Evolutionary conservation across 164 flowering plant genomes (phyloP).

Genomic region (Malania oleifera): DNA sequence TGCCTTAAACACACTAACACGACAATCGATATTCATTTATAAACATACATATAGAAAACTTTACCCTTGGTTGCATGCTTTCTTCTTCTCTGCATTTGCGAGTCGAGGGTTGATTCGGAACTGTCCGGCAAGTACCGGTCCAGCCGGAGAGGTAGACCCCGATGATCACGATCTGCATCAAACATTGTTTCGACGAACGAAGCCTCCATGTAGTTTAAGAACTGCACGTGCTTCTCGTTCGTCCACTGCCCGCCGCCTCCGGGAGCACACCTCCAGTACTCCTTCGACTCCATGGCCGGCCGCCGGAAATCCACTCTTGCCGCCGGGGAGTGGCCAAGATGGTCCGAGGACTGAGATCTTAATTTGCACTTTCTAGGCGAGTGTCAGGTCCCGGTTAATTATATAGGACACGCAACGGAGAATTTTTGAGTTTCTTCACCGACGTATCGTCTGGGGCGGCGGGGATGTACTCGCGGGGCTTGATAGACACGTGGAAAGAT

Average conservation of each 20-base stretch:
- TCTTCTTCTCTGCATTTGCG: constrained; percentile 8
- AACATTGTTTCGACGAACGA: constrained; percentile 55
- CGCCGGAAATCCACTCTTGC: not conserved
- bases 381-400: too few relatives aligned
- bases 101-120: constrained; percentile 58
- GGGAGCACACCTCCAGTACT: not conserved
- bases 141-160: constrained; percentile 23
- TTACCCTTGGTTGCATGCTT: constrained; percentile 12
- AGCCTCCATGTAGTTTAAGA: constrained; percentile 47
- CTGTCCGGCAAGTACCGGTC: constrained; percentile 53
- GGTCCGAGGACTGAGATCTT: too few relatives aligned
- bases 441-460: too few relatives aligned
- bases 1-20: too few relatives aligned
- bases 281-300: not conserved
- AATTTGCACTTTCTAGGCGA: too few relatives aligned
- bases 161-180: not conserved
- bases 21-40: too few relatives aligned
- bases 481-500: too few relatives aligned
- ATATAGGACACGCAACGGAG: too few relatives aligned
- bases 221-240: constrained; percentile 51
- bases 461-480: too few relatives aligned
- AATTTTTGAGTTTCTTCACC: too few relatives aligned
- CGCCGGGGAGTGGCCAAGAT: not conserved
- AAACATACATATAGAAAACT: too few relatives aligned
- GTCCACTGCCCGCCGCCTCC: constrained; percentile 39